Conservation (phyloP, 1,284 basidiomycete genomes). For the Farysia itapuensis region DNA sequence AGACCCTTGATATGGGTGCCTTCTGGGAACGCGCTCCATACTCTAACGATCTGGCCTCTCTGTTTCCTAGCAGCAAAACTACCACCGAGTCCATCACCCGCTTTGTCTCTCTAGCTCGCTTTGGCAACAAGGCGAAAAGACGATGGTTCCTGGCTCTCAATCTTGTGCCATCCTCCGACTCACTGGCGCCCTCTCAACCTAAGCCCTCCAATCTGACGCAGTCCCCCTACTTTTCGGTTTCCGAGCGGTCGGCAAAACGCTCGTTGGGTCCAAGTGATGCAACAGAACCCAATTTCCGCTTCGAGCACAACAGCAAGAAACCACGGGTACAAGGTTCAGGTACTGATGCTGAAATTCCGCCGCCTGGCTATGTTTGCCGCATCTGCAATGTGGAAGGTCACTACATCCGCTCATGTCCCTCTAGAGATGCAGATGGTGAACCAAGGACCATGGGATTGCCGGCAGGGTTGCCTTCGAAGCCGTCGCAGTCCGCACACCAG, state of each 20-base stretch:
- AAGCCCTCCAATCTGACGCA: conserved; percentile 16
- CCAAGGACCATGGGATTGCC: conserved; percentile 15
- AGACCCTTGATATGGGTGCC: conserved; percentile 26
- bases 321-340: conserved; percentile 1
- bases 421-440: background rate
- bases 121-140: conserved; percentile 47
- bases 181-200: background rate
- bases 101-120: conserved; percentile 48
- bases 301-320: conserved; percentile 11
- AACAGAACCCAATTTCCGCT: conserved; percentile 21
- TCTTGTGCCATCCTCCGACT: conserved; percentile 23
- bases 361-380: conserved; percentile 41
- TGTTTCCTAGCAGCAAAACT: conserved; percentile 1
- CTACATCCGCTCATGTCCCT: conserved; percentile 38
- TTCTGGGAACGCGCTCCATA: conserved; percentile 57
- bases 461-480: conserved; percentile 16
- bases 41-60: conserved; percentile 16
- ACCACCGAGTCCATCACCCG: conserved; percentile 26
- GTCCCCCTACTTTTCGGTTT: conserved; percentile 13
- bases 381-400: conserved; percentile 35
- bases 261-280: background rate
- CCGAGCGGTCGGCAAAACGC: background rate
- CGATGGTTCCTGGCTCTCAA: conserved; percentile 57
- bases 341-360: conserved; percentile 30
- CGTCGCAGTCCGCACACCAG: conserved; percentile 1